phyloP scores from a whole-genome alignment of 1,284 basidiomycete genomes.

The Ustilago crameri region DNA sequence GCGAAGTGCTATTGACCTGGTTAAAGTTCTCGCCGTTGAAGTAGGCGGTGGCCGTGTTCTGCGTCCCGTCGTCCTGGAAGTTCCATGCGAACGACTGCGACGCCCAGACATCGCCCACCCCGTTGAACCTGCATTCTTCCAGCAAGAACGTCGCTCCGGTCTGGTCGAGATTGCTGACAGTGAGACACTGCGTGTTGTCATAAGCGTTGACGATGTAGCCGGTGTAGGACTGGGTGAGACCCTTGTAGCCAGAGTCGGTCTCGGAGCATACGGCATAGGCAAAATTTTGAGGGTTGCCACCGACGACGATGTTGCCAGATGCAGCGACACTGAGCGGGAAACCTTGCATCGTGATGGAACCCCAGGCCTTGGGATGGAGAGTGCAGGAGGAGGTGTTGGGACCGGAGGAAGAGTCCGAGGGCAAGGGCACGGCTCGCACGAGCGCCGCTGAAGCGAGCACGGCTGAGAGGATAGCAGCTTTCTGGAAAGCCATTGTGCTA shows the following conservation, averaged over 20 bases:
- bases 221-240: not conserved
- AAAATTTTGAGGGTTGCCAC: slow-evolving; percentile 21
- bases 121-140: slow-evolving; percentile 24
- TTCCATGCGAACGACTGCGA: slow-evolving; percentile 27
- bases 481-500: slow-evolving; percentile 2
- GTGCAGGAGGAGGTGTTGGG: slow-evolving; percentile 6
- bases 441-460: not conserved
- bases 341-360: slow-evolving; percentile 7
- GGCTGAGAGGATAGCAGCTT: slow-evolving; percentile 1
- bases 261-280: slow-evolving; percentile 9
- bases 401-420: not conserved
- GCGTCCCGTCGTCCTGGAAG: slow-evolving; percentile 2
- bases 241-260: not conserved
- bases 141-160: slow-evolving; percentile 15
- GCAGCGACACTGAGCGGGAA: slow-evolving; percentile 10
- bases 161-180: slow-evolving; percentile 22
- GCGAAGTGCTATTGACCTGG: slow-evolving; percentile 5
- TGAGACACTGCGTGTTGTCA: slow-evolving; percentile 22
- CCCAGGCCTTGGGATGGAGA: not conserved
- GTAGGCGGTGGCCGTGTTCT: not conserved
- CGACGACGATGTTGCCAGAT: slow-evolving; percentile 19
- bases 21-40: slow-evolving; percentile 24
- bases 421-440: not conserved
- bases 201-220: slow-evolving; percentile 25
- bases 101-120: slow-evolving; percentile 13